Base-by-base conservation (phyloP, 352 stramenopile species). In the Phytophthora tubulina region DNA sequence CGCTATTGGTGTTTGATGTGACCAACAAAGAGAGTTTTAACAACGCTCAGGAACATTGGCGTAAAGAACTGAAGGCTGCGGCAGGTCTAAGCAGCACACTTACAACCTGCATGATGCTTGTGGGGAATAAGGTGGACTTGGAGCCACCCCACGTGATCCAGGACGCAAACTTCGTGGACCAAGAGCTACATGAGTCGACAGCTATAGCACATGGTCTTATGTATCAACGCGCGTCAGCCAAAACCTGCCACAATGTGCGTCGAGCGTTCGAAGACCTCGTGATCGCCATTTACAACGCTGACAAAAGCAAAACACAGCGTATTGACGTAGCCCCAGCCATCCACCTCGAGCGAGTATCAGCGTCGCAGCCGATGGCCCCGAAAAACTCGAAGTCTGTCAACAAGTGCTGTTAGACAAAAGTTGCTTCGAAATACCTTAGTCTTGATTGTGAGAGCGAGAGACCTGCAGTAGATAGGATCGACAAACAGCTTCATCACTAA, bases 41-140 rank as follows among this genome's bases (percentile, higher is more conserved):
- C 38, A 91, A 93, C 51, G 88, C 85, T 15, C 82, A 91, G 46
- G 63, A 83, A 36, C 76, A 91, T 60, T 95, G 86, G 86, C 73
- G 92, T 42, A 90, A 91, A 56, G 85, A 94, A 52, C 81, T 94
- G 50, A 93, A 91, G 45, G 76, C 84, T 6, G 80, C 83, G 31
- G 82, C 86, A 13, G 76, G 86, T 50, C 67, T 81, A 15, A 89
- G 84, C 67, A 92, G 85, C 59, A 88, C 85, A 8, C 68, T 95
- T 4, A 67, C 76, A 4, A 89, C 63, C 9, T 93, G 86, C 64
- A 83, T 95, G 54, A 82, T 92, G 71, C 72, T 95, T 17, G 88
- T 95, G 39, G 88, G 86, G 63, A 95, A 95, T 52, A 95, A 95
- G 48, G 70, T 90, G 17, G 88, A 95, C 58, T 68, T 95, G 38